Evolutionary conservation across 2,329 filamentous ascomycete species (phyloP).

Genomic region (Alternaria panax): DNA sequence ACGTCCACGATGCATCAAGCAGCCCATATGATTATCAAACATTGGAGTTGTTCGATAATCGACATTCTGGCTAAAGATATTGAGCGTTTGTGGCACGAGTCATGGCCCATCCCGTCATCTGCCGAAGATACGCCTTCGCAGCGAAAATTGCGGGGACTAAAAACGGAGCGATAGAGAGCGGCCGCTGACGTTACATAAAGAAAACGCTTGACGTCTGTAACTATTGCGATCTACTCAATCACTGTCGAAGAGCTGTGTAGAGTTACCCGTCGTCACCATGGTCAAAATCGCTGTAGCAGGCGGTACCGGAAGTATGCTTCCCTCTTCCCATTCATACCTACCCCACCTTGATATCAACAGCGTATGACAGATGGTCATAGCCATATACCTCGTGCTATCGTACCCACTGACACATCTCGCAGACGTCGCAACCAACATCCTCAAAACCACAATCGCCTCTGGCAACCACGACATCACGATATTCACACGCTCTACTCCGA

Average conservation of each 20-base stretch:
- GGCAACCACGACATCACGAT: slow-evolving; percentile 63
- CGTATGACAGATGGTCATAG: background rate
- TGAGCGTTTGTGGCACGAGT: slow-evolving; percentile 1
- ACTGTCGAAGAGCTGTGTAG: background rate
- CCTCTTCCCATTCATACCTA: background rate
- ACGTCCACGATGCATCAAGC: background rate
- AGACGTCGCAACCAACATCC: slow-evolving; percentile 63
- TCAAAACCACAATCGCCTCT: slow-evolving; percentile 59
- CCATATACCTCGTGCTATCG: too few relatives aligned
- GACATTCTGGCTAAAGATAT: background rate
- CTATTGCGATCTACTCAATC: background rate
- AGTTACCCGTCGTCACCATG: slow-evolving; percentile 23
- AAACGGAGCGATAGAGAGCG: background rate
- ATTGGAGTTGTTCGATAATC: background rate
- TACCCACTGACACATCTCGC: background rate
- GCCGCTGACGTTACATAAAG: background rate
- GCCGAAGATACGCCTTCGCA: slow-evolving; percentile 3
- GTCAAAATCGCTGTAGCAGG: slow-evolving; percentile 48
- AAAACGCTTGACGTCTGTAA: background rate
- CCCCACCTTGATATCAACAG: background rate
- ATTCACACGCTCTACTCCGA: slow-evolving; percentile 54
- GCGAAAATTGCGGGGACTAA: background rate
- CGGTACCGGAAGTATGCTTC: slow-evolving; percentile 45
- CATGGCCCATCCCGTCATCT: background rate
- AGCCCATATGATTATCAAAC: background rate